Percentiles rank a stretch among this genome's conserved stretches.
Conservation (phyloP, 2,329 filamentous ascomycete genomes). For the Colletotrichum sp. region DNA sequence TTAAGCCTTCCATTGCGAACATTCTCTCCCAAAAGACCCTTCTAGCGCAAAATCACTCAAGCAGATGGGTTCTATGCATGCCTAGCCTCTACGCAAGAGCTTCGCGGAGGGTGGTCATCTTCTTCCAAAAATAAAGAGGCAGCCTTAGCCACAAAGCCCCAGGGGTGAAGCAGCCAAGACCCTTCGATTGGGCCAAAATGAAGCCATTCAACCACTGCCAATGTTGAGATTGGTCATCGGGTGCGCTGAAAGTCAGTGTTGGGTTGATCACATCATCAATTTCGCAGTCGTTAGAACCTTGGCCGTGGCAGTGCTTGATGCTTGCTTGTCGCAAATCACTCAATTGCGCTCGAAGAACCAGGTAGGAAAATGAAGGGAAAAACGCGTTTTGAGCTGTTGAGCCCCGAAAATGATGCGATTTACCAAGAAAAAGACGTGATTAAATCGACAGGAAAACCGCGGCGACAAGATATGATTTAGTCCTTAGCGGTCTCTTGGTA, state of each 20-base stretch:
- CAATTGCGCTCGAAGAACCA: too few relatives aligned
- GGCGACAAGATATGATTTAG: background rate
- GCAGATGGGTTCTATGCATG: background rate
- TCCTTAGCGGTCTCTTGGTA: conserved; percentile 6
- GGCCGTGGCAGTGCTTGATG: background rate
- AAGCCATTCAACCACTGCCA: background rate
- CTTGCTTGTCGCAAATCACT: background rate
- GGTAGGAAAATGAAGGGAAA: too few relatives aligned
- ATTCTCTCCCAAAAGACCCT: fast-evolving
- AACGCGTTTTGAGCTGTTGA: background rate
- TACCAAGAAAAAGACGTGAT: conserved; percentile 18
- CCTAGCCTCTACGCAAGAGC: background rate
- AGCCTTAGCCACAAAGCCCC: background rate
- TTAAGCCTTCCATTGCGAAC: background rate
- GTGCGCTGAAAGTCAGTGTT: too few relatives aligned
- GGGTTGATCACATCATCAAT: background rate
- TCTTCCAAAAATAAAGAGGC: background rate
- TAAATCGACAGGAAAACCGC: background rate
- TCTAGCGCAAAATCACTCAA: background rate
- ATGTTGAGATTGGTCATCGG: background rate
- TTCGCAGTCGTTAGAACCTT: background rate
- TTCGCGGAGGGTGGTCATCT: background rate
- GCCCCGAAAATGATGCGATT: background rate
- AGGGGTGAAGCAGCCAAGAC: background rate
- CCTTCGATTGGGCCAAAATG: background rate